These are phyloP conservation scores for Globisporangium canariense DNA, from an alignment of 352 stramenopile species.

Conservation along the genomic window DNA sequence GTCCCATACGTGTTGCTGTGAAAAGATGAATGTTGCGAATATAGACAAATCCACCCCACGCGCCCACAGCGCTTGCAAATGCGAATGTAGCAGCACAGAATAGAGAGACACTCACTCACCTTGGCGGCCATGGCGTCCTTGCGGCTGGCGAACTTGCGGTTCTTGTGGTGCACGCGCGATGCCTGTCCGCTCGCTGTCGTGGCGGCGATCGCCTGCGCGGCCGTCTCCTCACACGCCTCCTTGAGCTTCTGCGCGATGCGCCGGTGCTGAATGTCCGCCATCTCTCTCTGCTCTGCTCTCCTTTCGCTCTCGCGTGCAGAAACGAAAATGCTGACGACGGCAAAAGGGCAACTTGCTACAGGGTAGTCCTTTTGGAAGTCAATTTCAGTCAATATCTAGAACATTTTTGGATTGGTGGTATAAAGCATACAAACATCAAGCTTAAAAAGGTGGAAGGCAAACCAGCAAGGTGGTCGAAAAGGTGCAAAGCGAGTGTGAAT, in stretches of 20 bases:
- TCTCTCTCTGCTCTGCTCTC: constrained; percentile 12
- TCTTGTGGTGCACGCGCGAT: constrained; percentile 78
- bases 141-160: constrained; percentile 75
- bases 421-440: no score
- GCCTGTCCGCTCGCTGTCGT: constrained; percentile 70
- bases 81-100: no score
- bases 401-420: background rate
- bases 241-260: constrained; percentile 71
- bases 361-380: constrained; percentile 7
- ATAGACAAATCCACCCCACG: no score
- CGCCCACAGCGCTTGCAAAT: no score
- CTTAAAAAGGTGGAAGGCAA: background rate
- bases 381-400: background rate
- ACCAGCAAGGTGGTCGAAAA: background rate
- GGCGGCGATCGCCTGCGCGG: constrained; percentile 70
- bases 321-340: background rate
- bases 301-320: background rate
- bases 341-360: background rate
- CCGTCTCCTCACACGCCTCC: constrained; percentile 79
- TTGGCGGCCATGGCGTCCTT: constrained; percentile 84
- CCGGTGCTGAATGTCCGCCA: constrained; percentile 68
- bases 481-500: background rate
- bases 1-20: no score
- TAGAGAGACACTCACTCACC: constrained; percentile 19
- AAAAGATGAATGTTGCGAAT: no score